A percentile compares a stretch with the other conserved stretches of the same genome.
These are phyloP conservation scores for Calonectria fujianensis DNA, from an alignment of 2,329 filamentous ascomycete species.

Conservation along the genomic window DNA sequence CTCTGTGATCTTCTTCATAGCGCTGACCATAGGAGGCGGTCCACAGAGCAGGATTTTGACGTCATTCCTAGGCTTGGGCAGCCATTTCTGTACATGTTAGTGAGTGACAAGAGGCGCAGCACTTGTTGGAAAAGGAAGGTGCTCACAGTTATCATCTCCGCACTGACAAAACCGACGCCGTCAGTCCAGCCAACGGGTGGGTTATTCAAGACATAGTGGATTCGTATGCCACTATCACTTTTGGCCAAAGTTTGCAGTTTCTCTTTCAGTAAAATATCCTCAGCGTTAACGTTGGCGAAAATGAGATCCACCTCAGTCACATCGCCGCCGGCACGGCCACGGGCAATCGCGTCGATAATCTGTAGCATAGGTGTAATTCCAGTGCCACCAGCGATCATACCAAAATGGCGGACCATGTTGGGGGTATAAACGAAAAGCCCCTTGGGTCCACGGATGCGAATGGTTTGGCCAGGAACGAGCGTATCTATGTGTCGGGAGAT, in stretches of 20 bases:
- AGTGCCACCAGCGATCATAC: constrained; percentile 97
- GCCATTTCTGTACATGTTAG: constrained; percentile 73
- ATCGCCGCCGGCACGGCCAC: constrained; percentile 85
- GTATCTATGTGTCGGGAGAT: constrained; percentile 93
- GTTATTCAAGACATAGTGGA: constrained; percentile 97
- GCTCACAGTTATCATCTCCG: constrained; percentile 91
- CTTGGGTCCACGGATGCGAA: constrained; percentile 94
- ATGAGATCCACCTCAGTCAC: constrained; percentile 92
- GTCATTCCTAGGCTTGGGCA: constrained; percentile 87
- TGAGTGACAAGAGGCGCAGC: neutral
- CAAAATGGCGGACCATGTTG: constrained; percentile 95
- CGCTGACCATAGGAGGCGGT: constrained; percentile 94
- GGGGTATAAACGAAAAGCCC: constrained; percentile 96
- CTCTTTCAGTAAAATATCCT: constrained; percentile 93
- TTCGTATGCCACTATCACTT: constrained; percentile 85
- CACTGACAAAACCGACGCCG: constrained; percentile 93
- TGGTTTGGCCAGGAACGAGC: constrained; percentile 86
- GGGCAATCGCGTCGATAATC: constrained; percentile 90
- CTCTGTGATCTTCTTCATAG: constrained; percentile 95
- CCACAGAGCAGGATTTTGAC: constrained; percentile 96
- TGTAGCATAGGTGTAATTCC: constrained; percentile 99
- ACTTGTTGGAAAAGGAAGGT: neutral
- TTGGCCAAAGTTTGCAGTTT: constrained; percentile 86
- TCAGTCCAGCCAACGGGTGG: constrained; percentile 90
- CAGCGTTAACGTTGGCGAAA: constrained; percentile 93